Evolutionary conservation across 108 stramenopile genomes (phyloP), one percentile per base, ranked within the genome.

Genomic region (Thalassiosira profunda): DNA sequence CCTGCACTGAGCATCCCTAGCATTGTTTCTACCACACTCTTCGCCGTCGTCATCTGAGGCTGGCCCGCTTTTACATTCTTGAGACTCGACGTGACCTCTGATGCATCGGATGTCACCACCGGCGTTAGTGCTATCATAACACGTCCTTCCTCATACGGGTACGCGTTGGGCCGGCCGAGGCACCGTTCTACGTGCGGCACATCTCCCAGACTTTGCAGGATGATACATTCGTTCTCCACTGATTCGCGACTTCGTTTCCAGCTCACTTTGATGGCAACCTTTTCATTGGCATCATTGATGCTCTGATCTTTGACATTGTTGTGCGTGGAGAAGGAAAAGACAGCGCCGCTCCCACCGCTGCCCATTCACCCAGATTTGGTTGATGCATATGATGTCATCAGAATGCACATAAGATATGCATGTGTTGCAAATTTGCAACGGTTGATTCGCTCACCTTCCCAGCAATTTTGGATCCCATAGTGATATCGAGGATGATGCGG

Each of bases 201-300:
- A 9, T 74, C 34, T 46, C 82, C 81, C 53, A 87, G 47, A 14
- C 34, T 38, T 45, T 67, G 59, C 17, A 91, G 52, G 4, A 77
- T 73, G 11, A 45, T 30, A 67, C 89, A 91, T 82, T 91, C 86
- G 15, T 76, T 78, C 58, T 75, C 52, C n/a, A 91, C 86, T 33
- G 78, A 81, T 24, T 67, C 42, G 15, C 76, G 52, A 54, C 84
- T 91, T 23, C 70, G 41, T 28, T 58, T 59, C 89, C 89, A 91
- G 61, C 89, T 91, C 8, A 87, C 73, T 61, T 91, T 91, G 62
- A 91, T 60, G 17, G 79, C 70, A 1, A 88, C 36, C 28, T 81
- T 36, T 21, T 43, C 46, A 44, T 43, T 59, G 3, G 26, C 36
- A 14, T 44, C 5, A n/a, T 30, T 17, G 9, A n/a, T 61, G 29